These are phyloP conservation scores for Lipomyces chichibuensis DNA, from an alignment of 805 yeast genomes.

Conservation along the genomic window DNA sequence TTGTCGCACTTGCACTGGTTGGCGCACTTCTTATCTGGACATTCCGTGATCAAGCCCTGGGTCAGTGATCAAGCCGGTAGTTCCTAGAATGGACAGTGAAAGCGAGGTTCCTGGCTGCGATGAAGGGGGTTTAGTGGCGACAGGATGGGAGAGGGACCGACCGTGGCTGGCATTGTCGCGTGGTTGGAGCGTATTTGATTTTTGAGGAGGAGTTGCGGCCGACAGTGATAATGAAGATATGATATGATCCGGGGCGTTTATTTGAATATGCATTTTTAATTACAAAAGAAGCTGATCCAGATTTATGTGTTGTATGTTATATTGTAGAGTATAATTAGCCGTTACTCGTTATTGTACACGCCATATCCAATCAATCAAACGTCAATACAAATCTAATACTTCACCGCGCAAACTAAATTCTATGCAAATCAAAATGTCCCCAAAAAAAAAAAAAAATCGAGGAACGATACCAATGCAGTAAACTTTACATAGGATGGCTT, in stretches of 20 bases:
- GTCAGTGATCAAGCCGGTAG: not conserved
- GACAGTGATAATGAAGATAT: not conserved
- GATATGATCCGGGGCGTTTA: not conserved
- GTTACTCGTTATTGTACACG: not conserved
- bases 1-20: conserved; percentile 15
- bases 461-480: not conserved
- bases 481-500: not conserved
- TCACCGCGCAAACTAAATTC: not conserved
- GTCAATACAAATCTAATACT: not conserved
- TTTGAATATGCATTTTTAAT: not conserved
- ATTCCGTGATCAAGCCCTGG: not conserved
- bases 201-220: not conserved
- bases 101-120: conserved; percentile 5
- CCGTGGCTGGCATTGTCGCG: conserved; percentile 1
- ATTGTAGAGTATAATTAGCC: not conserved
- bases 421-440: no score
- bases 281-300: no score
- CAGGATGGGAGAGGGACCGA: conserved; percentile 2
- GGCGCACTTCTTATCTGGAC: conserved; percentile 6
- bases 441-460: not conserved
- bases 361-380: not conserved
- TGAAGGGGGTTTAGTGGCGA: not conserved
- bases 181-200: not conserved
- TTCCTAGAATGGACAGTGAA: not conserved
- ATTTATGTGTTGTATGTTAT: not conserved